Evolutionary conservation across 1,284 basidiomycete genomes (phyloP), one percentile per base, ranked within the genome.

Genomic region (Sanghuangporus weigelae): DNA sequence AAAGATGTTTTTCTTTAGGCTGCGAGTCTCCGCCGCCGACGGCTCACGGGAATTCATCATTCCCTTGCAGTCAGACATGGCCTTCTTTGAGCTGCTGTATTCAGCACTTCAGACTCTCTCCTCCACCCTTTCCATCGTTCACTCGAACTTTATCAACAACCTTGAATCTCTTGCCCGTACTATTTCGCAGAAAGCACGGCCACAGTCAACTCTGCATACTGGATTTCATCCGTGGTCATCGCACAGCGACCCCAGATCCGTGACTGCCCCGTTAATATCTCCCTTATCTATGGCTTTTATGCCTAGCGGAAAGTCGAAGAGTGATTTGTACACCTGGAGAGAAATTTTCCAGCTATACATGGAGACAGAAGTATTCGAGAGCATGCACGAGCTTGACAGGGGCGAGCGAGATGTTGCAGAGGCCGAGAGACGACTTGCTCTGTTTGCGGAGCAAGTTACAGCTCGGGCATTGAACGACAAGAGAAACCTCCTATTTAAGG

Each of bases 281-380:
- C 67, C 64, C 31, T 67, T 56, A 59, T 72, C 66, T 59, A 59
- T 64, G 7, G 35, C 69, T 44, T 38, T 68, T 36, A 35, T 39
- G 56, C 64, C 61, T 48, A 48, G 67, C 62, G 62, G 71, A 10
- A 81, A 81, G 68, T 75, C 71, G 8, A 81, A 81, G 68, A 80
- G 81, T 23, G 96, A 98, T 70, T 76, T 98, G n/a, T 95, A 94
- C 71, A 84, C 86, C 2, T 98, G 96, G 96, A 79, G 96, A 38
- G 88, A 94, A 74, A 90, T 98, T 39, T 97, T 98, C 71, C 84
- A 87, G 57, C 76, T 96, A 1, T 98, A 96, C 77, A 80, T 93
- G 59, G 94, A 98, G 69, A 78, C 86, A 1, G 90, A 96, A 71
- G 87, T 98, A 6, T 98, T 97, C 69, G 94, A 96, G 73, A 85